Base-by-base conservation (phyloP, 768 basidiomycete species). In the Imleria badia region DNA sequence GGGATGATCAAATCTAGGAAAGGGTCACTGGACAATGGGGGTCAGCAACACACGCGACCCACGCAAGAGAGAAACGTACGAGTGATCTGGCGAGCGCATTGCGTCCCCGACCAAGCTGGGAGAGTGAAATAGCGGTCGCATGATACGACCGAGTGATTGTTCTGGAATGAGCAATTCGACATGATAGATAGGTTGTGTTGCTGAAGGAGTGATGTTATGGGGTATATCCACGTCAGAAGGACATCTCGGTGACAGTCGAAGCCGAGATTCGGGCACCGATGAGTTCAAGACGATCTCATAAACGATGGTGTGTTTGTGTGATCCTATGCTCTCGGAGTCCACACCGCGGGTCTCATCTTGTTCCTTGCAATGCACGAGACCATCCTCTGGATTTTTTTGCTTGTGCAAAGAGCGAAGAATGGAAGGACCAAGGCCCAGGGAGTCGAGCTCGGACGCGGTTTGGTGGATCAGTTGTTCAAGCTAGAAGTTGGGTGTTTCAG, bases 401-500 rank as follows among this genome's bases (percentile, higher is more conserved):
- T 63, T 68, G 17, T 80, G 66, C 20, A 79, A 68, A 45, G 77
- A 71, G 1, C 80, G 80, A 14, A 85, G 70, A 0, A 81, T 63
- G 10, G 70, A 64, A 6, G 83, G 83, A 53, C 73, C 74, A 7
- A 86, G 72, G 0, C 91, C 94, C 22, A 93, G 74, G 2, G 81
- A 78, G 5, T 81, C 76, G 17, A 98, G 83, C 70, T 98, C 94
- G 11, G 74, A 70, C 1, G 89, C 91, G 35, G 94, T 82, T 65
- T 86, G 80, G 58, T 91, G 89, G 61, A 98, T 94, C 30, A 95
- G 74, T 62, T 90, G 93, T 74, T 98, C 96, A 52, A 98, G 84
- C 89, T 96, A n/a, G 8, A 61, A 7, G 13, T 34, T 6, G 26
- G 14, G 19, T 12, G 34, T n/a, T 34, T 39, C 30, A 20, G 34